Conservation (phyloP, 148 eudicot genomes). For the Silene latifolia region DNA sequence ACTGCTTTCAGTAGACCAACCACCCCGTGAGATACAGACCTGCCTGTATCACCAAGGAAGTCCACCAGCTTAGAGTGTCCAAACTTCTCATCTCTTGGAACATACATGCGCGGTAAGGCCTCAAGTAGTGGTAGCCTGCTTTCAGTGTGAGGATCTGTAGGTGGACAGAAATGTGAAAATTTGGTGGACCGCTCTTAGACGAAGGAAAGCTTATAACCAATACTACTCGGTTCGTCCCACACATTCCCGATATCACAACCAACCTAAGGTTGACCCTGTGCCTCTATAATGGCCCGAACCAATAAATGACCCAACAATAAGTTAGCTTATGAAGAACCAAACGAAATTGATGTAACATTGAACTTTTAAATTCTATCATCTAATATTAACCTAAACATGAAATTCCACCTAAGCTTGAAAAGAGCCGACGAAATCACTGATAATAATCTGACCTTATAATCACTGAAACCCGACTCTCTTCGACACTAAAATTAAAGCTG, state of each 20-base stretch:
- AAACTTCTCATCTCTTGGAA: slow-evolving; percentile 78
- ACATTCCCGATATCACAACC: not conserved
- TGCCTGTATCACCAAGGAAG: slow-evolving; percentile 48
- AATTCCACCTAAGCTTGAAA: not conserved
- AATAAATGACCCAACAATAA: too few relatives aligned
- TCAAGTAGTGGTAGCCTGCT: slow-evolving; percentile 52
- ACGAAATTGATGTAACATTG: not conserved
- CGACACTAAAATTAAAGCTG: not conserved
- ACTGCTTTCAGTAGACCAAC: slow-evolving; percentile 41
- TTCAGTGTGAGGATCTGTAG: slow-evolving; percentile 61
- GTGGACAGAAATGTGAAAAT: not conserved
- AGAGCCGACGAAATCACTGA: not conserved
- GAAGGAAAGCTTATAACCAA: not conserved
- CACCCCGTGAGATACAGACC: slow-evolving; percentile 47
- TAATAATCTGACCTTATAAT: not conserved
- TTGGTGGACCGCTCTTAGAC: not conserved
- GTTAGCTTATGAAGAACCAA: not conserved
- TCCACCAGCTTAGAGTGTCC: slow-evolving; percentile 57
- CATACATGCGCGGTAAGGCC: slow-evolving; percentile 47
- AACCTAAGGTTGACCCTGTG: too few relatives aligned
- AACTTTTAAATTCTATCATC: not conserved
- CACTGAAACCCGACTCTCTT: not conserved
- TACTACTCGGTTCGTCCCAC: not conserved
- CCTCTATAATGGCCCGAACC: too few relatives aligned
- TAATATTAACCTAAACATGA: not conserved